A percentile compares a stretch with the other conserved stretches of the same genome.
Conservation (phyloP, 331 rosid genomes). For the Saraca asoca region DNA sequence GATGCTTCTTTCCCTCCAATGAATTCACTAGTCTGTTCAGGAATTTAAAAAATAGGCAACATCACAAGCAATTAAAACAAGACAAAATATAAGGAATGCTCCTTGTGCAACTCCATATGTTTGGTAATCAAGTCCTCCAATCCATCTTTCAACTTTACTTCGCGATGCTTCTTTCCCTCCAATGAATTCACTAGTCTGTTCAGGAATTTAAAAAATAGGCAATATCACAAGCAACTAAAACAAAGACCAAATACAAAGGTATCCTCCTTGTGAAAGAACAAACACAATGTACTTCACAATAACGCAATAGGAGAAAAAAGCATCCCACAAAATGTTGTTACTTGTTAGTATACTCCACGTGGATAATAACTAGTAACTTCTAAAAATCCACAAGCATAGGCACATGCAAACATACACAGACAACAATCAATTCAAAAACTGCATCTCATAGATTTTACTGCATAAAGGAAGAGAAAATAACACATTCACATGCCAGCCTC, state of each 20-base stretch:
- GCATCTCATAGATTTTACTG: slow-evolving; percentile 1
- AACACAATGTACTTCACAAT: not conserved
- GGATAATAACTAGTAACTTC: not conserved
- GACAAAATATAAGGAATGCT: too few species aligned
- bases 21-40: too few species aligned
- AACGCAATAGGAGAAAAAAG: not conserved
- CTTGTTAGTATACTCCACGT: not conserved
- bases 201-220: slow-evolving; percentile 66
- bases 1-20: too few species aligned
- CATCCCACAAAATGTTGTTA: slow-evolving; percentile 2
- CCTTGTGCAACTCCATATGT: slow-evolving; percentile 92
- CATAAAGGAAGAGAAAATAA: not conserved
- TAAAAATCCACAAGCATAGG: not conserved
- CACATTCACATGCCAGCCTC: slow-evolving; percentile 6
- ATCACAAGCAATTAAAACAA: too few species aligned
- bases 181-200: slow-evolving; percentile 78
- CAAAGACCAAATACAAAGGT: not conserved
- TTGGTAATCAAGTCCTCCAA: slow-evolving; percentile 74
- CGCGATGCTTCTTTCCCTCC: slow-evolving; percentile 90
- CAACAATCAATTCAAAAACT: not conserved
- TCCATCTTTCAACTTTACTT: slow-evolving; percentile 84
- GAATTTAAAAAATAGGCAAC: too few species aligned
- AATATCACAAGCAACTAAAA: slow-evolving; percentile 26
- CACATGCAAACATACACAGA: not conserved
- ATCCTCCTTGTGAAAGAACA: slow-evolving; percentile 19